Conservation (phyloP, 495 filamentous ascomycete species). For the Penicillium argentinense region DNA sequence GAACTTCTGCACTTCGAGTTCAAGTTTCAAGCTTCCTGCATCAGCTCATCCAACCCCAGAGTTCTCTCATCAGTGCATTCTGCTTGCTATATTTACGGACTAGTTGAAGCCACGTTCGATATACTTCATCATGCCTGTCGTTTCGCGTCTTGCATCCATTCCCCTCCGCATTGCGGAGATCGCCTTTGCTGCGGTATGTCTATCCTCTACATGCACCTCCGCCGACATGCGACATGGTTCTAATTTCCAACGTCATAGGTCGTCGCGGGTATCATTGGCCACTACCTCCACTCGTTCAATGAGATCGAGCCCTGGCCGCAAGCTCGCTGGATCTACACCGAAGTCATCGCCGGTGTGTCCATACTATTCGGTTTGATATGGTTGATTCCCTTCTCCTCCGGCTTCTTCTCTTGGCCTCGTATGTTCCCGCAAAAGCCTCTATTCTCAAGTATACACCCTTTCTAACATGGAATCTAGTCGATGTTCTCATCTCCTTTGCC, state of each 20-base stretch:
- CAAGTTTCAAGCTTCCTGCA: background rate
- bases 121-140: constrained; percentile 42
- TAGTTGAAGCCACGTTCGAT: background rate
- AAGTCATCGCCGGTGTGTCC: constrained; percentile 56
- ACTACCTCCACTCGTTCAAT: constrained; percentile 45
- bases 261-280: constrained; percentile 57
- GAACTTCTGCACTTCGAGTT: background rate
- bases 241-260: constrained; percentile 28
- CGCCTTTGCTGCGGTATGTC: constrained; percentile 40
- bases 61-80: too few relatives aligned
- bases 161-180: constrained; percentile 48
- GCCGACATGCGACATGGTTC: background rate
- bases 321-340: constrained; percentile 59
- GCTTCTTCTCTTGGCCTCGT: constrained; percentile 47
- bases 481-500: constrained; percentile 56
- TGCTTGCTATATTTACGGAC: background rate
- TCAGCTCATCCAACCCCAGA: background rate
- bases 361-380: constrained; percentile 53
- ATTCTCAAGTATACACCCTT: background rate
- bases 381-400: constrained; percentile 53
- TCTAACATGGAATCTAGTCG: constrained; percentile 32
- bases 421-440: constrained; percentile 23
- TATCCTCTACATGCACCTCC: background rate
- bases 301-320: constrained; percentile 37
- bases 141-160: constrained; percentile 51